phyloP scores from a whole-genome alignment of 345 rosid genomes.

The Salix koriyanagi region DNA sequence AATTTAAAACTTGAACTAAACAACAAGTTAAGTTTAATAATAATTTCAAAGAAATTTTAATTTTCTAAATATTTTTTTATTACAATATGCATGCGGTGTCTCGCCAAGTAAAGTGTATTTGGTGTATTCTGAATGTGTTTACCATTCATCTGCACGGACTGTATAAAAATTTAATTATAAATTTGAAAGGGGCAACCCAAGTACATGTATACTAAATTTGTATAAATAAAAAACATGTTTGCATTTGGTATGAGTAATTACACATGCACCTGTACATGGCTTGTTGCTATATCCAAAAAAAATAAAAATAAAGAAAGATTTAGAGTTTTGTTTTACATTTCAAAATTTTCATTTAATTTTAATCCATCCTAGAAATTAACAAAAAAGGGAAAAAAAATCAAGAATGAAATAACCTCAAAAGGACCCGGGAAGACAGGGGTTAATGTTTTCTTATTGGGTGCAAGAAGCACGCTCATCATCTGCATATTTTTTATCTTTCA shows the following conservation, averaged over 20 bases:
- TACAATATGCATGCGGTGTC: too few species aligned
- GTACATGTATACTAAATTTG: background rate
- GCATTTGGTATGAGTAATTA: too few species aligned
- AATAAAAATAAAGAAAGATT: background rate
- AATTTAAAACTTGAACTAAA: too few species aligned
- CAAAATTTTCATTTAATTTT: constrained; percentile 28
- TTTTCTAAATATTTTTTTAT: too few species aligned
- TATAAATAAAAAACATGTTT: background rate
- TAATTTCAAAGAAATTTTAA: too few species aligned
- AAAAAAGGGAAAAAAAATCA: background rate
- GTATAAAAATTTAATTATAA: background rate
- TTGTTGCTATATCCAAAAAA: background rate
- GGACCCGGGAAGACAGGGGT: constrained; percentile 45
- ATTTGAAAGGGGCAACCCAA: background rate
- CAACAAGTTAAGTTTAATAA: too few species aligned
- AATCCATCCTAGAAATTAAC: constrained; percentile 12
- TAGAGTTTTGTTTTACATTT: too few species aligned
- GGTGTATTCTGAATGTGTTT: background rate
- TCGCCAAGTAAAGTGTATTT: background rate
- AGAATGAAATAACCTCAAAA: constrained; percentile 8
- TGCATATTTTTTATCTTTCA: background rate
- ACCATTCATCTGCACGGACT: background rate
- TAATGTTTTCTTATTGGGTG: constrained; percentile 35
- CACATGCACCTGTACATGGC: background rate
- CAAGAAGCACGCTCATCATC: constrained; percentile 23